phyloP scores from a whole-genome alignment of 2,329 filamentous ascomycete genomes.

The Ophiostoma sp. region DNA sequence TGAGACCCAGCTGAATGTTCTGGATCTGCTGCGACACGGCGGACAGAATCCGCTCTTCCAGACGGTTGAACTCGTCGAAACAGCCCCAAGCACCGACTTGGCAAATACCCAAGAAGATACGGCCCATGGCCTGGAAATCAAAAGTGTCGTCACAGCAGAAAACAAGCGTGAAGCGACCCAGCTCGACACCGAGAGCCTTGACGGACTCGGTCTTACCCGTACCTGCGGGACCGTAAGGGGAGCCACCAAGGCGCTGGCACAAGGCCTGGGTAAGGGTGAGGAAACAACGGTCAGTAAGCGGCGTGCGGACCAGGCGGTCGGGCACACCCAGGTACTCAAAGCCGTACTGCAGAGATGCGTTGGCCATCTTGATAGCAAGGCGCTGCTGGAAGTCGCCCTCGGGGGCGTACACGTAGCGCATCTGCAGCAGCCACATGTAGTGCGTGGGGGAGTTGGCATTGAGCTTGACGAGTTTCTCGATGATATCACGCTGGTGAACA shows the following conservation, averaged over 20 bases:
- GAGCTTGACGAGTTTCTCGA: conserved; percentile 74
- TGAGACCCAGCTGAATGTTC: conserved; percentile 94
- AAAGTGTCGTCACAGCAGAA: conserved; percentile 99
- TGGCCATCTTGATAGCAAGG: conserved; percentile 91
- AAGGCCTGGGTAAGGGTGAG: conserved; percentile 93
- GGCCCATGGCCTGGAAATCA: conserved; percentile 98
- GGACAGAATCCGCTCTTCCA: conserved; percentile 95
- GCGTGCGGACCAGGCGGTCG: conserved; percentile 91
- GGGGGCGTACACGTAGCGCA: conserved; percentile 86
- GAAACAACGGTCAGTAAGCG: conserved; percentile 96
- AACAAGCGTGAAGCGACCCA: conserved; percentile 94
- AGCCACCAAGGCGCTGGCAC: conserved; percentile 90
- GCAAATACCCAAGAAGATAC: conserved; percentile 98
- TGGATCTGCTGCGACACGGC: conserved; percentile 99
- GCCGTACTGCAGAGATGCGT: conserved; percentile 88
- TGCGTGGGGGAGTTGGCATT: conserved; percentile 72
- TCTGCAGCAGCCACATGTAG: conserved; percentile 90
- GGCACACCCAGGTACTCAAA: conserved; percentile 98
- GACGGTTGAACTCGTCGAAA: conserved; percentile 99
- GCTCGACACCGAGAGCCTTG: conserved; percentile 91
- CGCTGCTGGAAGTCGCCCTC: conserved; percentile 78
- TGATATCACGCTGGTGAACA: conserved; percentile 91
- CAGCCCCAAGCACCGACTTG: conserved; percentile 99
- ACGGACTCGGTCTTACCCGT: conserved; percentile 99
- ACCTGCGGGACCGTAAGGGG: conserved; percentile 93